Evolutionary conservation across 176 grass and related monocot genomes (phyloP), one percentile per base, ranked within the genome.

Genomic region (Eremochloa ophiuroides): DNA sequence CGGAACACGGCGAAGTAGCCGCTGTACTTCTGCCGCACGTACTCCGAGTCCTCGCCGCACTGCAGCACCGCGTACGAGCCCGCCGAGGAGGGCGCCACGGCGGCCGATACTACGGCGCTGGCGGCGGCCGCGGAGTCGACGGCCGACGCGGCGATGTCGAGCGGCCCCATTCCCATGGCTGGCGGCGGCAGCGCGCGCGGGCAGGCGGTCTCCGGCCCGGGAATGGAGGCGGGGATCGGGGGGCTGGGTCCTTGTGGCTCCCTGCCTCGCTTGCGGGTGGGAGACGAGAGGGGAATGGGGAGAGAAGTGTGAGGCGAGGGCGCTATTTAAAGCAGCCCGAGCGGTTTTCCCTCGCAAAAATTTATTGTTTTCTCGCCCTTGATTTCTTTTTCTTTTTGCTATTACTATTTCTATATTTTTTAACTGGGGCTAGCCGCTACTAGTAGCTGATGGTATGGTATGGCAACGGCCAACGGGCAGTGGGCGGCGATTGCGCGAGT

Each of bases 11-110:
- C 33, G 79, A 94, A 94, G 90, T 98, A 98, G 1, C 95, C 95
- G 17, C 85, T 86, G 85, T 98, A 85, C 48, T 81, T 84, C 43
- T 92, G 84, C 41, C 78, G 89, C 78, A 98, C 95, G 77, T 93
- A 94, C 78, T 92, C 92, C 22, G 92, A 87, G 80, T 98, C 95
- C 81, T 94, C 95, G 2, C 92, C 95, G 85, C 95, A 98, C 74
- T 94, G 85, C 70, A 98, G 73, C 61, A 98, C 53, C 31, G 87
- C 95, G 77, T 87, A 98, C 46, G 71, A 84, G 2, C 67, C 34
- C 34, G 34, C 51, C 51, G 3, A 53, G 37, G 3, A 0, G 0
- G 50, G 9, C 4, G 23, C 23, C 3, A 4, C 10, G 2, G 23
- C 31, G 1, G 34, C 34, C n/a, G n/a, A n/a, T n/a, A n/a, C n/a